Conservation (phyloP, 768 basidiomycete species). For the Cystobasidium ongulense region DNA sequence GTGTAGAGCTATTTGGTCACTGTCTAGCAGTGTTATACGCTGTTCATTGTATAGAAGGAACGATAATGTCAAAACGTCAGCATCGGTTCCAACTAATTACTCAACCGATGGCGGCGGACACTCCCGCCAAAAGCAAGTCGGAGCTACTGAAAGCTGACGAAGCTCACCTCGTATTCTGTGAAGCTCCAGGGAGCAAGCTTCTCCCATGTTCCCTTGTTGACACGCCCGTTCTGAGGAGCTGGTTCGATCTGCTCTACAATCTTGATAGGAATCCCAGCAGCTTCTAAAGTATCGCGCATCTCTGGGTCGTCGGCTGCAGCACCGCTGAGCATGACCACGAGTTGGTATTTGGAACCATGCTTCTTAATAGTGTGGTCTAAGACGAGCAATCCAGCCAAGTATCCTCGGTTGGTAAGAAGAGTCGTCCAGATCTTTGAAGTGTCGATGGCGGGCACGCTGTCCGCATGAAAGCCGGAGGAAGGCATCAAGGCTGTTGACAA, state of each 20-base stretch:
- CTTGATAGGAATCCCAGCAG: constrained; percentile 48
- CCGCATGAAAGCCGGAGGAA: neutral
- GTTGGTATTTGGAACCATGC: constrained; percentile 59
- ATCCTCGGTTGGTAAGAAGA: constrained; percentile 61
- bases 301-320: constrained; percentile 56
- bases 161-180: constrained; percentile 45
- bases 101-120: no score
- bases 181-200: constrained; percentile 50
- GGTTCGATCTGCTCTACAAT: constrained; percentile 51
- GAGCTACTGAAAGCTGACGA: neutral
- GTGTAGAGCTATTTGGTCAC: constrained; percentile 71
- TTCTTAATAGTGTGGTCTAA: constrained; percentile 53
- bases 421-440: constrained; percentile 49
- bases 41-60: constrained; percentile 28
- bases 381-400: constrained; percentile 58
- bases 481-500: neutral
- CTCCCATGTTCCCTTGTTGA: constrained; percentile 61
- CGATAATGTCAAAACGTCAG: neutral
- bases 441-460: neutral
- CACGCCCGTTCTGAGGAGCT: constrained; percentile 34
- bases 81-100: no score
- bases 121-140: no score
- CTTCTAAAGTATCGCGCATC: constrained; percentile 48
- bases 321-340: constrained; percentile 66
- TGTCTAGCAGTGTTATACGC: constrained; percentile 68